phyloP scores from a whole-genome alignment of 2,329 filamentous ascomycete genomes.

The Calonectria naviculata region DNA sequence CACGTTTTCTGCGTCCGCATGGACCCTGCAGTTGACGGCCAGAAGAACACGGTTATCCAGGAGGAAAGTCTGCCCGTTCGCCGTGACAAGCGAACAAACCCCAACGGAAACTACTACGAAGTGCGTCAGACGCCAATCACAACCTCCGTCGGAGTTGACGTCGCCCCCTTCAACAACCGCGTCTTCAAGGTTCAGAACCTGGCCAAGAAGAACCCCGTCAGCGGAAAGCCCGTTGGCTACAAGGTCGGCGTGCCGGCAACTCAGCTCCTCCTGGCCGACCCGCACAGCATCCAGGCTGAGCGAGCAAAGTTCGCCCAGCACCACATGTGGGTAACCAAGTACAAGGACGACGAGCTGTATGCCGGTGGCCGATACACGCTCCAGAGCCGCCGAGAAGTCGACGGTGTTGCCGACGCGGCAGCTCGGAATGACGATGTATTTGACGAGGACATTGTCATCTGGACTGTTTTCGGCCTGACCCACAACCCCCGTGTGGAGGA shows the following conservation, averaged over 20 bases:
- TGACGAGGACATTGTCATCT: slow-evolving; percentile 66
- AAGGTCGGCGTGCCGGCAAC: slow-evolving; percentile 55
- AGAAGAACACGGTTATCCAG: slow-evolving; percentile 63
- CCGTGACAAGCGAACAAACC: slow-evolving; percentile 55
- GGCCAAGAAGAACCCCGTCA: slow-evolving; percentile 53
- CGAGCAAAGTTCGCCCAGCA: slow-evolving; percentile 56
- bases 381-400: slow-evolving; percentile 50
- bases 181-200: slow-evolving; percentile 63
- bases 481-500: slow-evolving; percentile 75
- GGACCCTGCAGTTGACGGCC: slow-evolving; percentile 71
- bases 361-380: slow-evolving; percentile 55
- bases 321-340: slow-evolving; percentile 58
- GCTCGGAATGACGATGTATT: slow-evolving; percentile 57
- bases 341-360: slow-evolving; percentile 57
- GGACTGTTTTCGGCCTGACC: slow-evolving; percentile 70
- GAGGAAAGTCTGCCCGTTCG: slow-evolving; percentile 57
- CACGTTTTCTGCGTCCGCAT: slow-evolving; percentile 73
- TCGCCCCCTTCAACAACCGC: slow-evolving; percentile 60
- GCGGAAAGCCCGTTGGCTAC: slow-evolving; percentile 59
- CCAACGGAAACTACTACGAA: slow-evolving; percentile 57
- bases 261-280: slow-evolving; percentile 54
- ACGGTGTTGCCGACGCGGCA: slow-evolving; percentile 52
- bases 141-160: slow-evolving; percentile 59
- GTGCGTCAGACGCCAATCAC: slow-evolving; percentile 57
- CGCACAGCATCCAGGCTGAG: slow-evolving; percentile 51